phyloP scores from a whole-genome alignment of 129 eudicot genomes.

The Arctium lappa region DNA sequence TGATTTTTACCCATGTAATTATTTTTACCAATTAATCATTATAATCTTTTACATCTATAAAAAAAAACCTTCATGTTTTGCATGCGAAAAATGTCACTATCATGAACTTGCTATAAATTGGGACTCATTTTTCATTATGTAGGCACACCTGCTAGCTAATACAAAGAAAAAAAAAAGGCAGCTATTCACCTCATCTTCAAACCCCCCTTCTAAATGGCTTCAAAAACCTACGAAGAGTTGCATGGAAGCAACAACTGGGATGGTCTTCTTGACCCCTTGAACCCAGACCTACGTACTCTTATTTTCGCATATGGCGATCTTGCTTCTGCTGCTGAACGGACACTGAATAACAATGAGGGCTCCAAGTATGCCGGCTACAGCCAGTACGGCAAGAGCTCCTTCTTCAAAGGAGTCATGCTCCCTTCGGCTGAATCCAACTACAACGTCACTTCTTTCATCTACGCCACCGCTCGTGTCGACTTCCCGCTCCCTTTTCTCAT shows the following conservation, averaged over 20 bases:
- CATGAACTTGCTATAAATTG: no score
- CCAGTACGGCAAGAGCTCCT: constrained; percentile 10
- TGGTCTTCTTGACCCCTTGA: constrained; percentile 60
- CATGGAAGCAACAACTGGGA: constrained; percentile 50
- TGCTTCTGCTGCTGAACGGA: constrained; percentile 57
- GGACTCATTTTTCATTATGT: no score
- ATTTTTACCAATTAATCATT: no score
- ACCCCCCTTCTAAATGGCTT: neutral
- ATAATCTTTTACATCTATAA: no score
- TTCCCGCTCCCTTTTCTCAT: neutral
- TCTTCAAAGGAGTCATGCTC: constrained; percentile 21
- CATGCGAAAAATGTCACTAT: no score
- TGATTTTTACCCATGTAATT: no score
- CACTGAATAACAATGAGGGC: constrained; percentile 41
- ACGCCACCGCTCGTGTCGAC: constrained; percentile 12
- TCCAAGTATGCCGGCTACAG: constrained; percentile 52
- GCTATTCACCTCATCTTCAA: no score
- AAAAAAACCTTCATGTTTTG: no score
- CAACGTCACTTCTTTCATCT: constrained; percentile 32
- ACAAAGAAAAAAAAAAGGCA: no score
- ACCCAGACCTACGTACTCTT: constrained; percentile 42
- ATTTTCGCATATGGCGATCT: constrained; percentile 60
- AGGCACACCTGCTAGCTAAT: no score
- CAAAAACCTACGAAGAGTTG: constrained; percentile 23
- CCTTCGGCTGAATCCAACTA: constrained; percentile 40